A percentile compares a stretch with the other conserved stretches of the same genome.
Conservation (phyloP, 2,329 filamentous ascomycete genomes). For the Nigrospora osmanthi region DNA sequence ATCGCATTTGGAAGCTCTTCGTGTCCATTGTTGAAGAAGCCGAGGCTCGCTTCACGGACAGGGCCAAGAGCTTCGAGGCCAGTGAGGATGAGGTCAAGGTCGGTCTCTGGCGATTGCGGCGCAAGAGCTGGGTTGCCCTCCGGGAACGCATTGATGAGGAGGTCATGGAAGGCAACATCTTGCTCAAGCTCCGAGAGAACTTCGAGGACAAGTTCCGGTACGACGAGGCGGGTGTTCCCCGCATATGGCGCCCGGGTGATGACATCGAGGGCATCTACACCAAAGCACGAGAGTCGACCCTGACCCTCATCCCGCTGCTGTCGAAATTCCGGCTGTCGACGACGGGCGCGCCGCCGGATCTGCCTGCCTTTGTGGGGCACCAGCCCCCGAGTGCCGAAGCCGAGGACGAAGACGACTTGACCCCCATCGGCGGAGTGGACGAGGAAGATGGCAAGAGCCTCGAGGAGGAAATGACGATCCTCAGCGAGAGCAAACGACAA, state of each 20-base stretch:
- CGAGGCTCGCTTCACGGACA: constrained; percentile 75
- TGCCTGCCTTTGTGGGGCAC: constrained; percentile 74
- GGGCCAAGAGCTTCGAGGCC: constrained; percentile 89
- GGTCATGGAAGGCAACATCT: constrained; percentile 93
- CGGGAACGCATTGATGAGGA: constrained; percentile 91
- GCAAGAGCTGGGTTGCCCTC: constrained; percentile 91
- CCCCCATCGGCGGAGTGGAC: constrained; percentile 87
- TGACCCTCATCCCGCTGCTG: constrained; percentile 83
- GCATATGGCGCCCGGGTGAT: constrained; percentile 94
- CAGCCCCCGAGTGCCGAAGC: constrained; percentile 67
- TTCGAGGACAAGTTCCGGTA: constrained; percentile 99
- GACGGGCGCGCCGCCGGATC: constrained; percentile 70
- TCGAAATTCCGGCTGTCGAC: constrained; percentile 73
- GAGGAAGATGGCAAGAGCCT: constrained; percentile 91
- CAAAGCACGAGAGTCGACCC: constrained; percentile 81
- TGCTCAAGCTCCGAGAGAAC: constrained; percentile 93
- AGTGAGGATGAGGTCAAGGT: constrained; percentile 85
- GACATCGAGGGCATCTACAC: constrained; percentile 97
- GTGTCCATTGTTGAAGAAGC: constrained; percentile 76
- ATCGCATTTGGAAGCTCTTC: constrained; percentile 87
- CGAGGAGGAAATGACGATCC: constrained; percentile 93
- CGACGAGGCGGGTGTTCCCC: constrained; percentile 85
- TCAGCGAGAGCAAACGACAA: constrained; percentile 82
- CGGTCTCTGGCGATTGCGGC: constrained; percentile 82
- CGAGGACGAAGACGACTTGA: constrained; percentile 83